Evolutionary conservation across 2,329 filamentous ascomycete genomes (phyloP).

Genomic region (Tympanopsis confertula): DNA sequence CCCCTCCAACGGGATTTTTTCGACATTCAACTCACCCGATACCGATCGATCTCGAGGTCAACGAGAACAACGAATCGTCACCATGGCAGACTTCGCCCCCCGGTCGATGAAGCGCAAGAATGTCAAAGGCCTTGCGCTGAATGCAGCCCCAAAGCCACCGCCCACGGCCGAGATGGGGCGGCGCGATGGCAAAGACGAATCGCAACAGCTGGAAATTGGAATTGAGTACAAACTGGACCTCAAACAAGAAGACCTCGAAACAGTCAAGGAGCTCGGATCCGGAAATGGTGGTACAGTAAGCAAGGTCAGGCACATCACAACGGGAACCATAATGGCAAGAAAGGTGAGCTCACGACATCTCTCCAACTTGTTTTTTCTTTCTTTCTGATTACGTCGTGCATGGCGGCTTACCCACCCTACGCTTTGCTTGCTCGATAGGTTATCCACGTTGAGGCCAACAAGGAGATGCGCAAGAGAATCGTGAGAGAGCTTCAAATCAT

Average conservation of each 20-base stretch:
- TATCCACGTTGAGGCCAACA: constrained; percentile 96
- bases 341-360: constrained; percentile 77
- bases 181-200: constrained; percentile 41
- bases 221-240: constrained; percentile 93
- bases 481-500: constrained; percentile 96
- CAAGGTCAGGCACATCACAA: constrained; percentile 90
- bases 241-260: constrained; percentile 79
- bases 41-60: no score
- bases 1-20: no score
- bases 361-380: not conserved
- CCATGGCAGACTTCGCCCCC: constrained; percentile 55
- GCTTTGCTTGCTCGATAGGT: constrained; percentile 42
- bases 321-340: constrained; percentile 91
- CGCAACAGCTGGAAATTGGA: constrained; percentile 76
- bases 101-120: constrained; percentile 98
- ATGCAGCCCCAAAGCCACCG: constrained; percentile 59
- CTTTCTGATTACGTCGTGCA: constrained; percentile 1
- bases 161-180: constrained; percentile 64
- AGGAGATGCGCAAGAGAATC: constrained; percentile 91
- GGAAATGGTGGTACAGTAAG: constrained; percentile 97
- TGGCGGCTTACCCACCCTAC: constrained; percentile 6
- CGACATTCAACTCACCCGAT: no score
- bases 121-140: constrained; percentile 86
- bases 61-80: no score
- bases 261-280: constrained; percentile 86